A percentile compares a stretch with the other conserved stretches of the same genome.
Evolutionary conservation across 1,139 yeast genomes (phyloP).

Genomic region (Lipomyces yarrowii): DNA sequence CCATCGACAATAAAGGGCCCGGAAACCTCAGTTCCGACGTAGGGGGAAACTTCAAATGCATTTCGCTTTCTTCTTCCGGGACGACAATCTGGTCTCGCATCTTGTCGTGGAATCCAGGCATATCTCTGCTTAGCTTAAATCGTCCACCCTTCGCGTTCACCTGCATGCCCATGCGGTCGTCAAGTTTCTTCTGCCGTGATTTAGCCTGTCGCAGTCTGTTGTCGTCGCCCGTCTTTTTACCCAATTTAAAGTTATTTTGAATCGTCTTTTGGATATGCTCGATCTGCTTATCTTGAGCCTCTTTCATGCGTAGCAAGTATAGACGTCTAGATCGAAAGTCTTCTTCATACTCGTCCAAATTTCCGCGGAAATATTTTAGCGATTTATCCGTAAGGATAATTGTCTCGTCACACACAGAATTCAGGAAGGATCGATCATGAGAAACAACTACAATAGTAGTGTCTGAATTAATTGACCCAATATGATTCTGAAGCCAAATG

Average conservation of each 20-base stretch:
- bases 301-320: neutral
- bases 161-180: conserved; percentile 2
- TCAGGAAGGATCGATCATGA: neutral
- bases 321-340: neutral
- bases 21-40: neutral
- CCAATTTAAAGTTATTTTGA: neutral
- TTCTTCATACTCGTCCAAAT: neutral
- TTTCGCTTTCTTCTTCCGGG: neutral
- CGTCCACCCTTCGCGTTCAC: conserved; percentile 1
- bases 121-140: neutral
- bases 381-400: neutral
- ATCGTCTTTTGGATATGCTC: neutral
- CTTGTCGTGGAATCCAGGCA: conserved; percentile 1
- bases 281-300: conserved; percentile 1
- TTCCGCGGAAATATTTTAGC: conserved; percentile 4
- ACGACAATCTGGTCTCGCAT: neutral
- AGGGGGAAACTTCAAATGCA: neutral
- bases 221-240: conserved; percentile 1
- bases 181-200: conserved; percentile 4
- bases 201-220: conserved; percentile 6
- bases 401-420: neutral
- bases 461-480: neutral
- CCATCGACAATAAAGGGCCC: neutral
- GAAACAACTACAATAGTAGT: conserved; percentile 1
- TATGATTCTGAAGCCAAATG: neutral